Evolutionary conservation across 2,329 filamentous ascomycete genomes (phyloP).

Genomic region (Trichoderma sp.): DNA sequence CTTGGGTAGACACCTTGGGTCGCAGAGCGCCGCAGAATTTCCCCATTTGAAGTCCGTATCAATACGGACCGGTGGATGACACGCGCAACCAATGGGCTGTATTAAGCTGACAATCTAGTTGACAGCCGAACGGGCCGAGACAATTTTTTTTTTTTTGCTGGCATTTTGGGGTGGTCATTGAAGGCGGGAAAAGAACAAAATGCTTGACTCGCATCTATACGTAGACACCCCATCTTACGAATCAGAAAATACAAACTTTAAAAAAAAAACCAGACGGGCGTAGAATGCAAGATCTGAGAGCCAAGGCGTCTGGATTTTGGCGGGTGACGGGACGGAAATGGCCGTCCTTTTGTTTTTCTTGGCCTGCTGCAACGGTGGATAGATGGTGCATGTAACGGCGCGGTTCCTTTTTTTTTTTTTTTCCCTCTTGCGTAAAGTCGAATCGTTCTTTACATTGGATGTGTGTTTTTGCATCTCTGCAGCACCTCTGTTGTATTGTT

Average conservation of each 20-base stretch:
- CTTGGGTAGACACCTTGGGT: background rate
- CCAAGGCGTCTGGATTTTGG: background rate
- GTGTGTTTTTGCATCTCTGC: background rate
- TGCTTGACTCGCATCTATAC: background rate
- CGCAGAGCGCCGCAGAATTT: background rate
- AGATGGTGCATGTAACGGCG: background rate
- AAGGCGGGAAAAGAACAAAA: background rate
- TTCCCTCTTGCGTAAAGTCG: background rate
- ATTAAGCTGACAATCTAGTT: background rate
- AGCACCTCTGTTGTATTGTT: background rate
- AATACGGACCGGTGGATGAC: background rate
- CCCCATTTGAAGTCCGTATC: background rate
- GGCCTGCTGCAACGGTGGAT: background rate
- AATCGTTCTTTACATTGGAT: background rate
- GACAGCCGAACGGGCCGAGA: constrained; percentile 3
- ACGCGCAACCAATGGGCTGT: background rate
- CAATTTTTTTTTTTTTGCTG: background rate
- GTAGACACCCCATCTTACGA: background rate
- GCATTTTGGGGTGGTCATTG: background rate
- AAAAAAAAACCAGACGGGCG: background rate
- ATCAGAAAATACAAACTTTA: background rate
- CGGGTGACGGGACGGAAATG: background rate
- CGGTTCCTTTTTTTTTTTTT: no score
- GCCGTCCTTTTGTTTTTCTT: background rate
- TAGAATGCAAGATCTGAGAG: background rate